phyloP scores from a whole-genome alignment of 805 yeast species.

The Myxozyma lipomycoides region DNA sequence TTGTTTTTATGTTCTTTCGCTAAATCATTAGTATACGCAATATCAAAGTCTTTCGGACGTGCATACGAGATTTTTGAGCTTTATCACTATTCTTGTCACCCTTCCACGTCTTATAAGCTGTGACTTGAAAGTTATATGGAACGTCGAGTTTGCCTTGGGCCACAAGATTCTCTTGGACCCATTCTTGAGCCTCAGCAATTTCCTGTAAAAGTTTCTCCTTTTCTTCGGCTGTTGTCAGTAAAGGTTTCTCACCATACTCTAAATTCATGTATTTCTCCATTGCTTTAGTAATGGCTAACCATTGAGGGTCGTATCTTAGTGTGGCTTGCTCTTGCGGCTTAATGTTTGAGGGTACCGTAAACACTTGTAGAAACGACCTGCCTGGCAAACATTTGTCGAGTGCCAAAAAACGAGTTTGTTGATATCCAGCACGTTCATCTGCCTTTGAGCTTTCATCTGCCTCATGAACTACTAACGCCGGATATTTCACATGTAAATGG shows the following conservation, averaged over 20 bases:
- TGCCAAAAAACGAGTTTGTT: conserved; percentile 59
- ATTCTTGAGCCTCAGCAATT: conserved; percentile 29
- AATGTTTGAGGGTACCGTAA: conserved; percentile 27
- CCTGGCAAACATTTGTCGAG: conserved; percentile 78
- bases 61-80: conserved; percentile 1
- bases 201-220: conserved; percentile 9
- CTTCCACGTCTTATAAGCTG: conserved; percentile 18
- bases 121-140: conserved; percentile 33
- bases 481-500: conserved; percentile 75
- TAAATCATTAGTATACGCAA: not conserved
- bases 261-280: conserved; percentile 27
- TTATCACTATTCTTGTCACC: not conserved
- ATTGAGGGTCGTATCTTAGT: conserved; percentile 37
- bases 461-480: conserved; percentile 50
- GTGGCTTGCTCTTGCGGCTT: not conserved
- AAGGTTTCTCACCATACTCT: conserved; percentile 6
- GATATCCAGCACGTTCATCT: conserved; percentile 1
- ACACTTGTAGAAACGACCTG: conserved; percentile 53
- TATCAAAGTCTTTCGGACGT: not conserved
- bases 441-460: not conserved
- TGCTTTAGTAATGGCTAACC: conserved; percentile 38
- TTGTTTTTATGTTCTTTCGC: conserved; percentile 28
- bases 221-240: conserved; percentile 7
- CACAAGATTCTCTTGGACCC: conserved; percentile 36
- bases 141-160: conserved; percentile 28